Evolutionary conservation across 345 rosid species (phyloP).

Genomic region (Corchorus olitorius): DNA sequence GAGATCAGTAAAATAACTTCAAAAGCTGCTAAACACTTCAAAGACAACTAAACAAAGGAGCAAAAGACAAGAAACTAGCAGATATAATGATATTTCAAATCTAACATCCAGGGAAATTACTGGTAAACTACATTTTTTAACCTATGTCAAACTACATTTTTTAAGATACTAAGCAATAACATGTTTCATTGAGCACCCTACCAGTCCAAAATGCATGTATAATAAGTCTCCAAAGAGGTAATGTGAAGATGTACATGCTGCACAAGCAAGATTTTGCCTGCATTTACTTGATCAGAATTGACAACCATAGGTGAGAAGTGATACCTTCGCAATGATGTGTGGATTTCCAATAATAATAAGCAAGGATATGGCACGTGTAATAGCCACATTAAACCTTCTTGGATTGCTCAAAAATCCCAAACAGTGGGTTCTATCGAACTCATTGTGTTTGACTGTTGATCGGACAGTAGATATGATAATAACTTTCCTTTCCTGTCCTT

Average conservation of each 20-base stretch:
- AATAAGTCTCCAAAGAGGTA: not conserved
- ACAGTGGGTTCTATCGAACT: constrained; percentile 65
- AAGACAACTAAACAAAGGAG: not conserved
- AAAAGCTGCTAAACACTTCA: not conserved
- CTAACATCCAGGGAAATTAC: not conserved
- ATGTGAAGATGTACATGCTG: not conserved
- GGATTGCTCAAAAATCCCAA: constrained; percentile 87
- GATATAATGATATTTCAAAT: not conserved
- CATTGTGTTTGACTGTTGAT: constrained; percentile 79
- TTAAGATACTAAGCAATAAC: not conserved
- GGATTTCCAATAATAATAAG: constrained; percentile 82
- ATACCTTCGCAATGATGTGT: constrained; percentile 78
- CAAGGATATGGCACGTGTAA: constrained; percentile 81
- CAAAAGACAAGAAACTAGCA: not conserved
- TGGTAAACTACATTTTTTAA: not conserved
- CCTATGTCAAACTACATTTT: not conserved
- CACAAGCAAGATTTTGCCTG: not conserved
- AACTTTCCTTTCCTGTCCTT: constrained; percentile 88
- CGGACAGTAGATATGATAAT: constrained; percentile 86
- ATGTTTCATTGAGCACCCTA: not conserved
- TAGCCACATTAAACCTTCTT: constrained; percentile 85
- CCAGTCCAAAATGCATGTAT: not conserved
- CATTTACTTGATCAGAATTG: not conserved
- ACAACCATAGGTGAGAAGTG: not conserved
- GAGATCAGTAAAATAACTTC: not conserved